Evolutionary conservation across 1,284 basidiomycete genomes (phyloP).

Genomic region (Malassezia furfur): DNA sequence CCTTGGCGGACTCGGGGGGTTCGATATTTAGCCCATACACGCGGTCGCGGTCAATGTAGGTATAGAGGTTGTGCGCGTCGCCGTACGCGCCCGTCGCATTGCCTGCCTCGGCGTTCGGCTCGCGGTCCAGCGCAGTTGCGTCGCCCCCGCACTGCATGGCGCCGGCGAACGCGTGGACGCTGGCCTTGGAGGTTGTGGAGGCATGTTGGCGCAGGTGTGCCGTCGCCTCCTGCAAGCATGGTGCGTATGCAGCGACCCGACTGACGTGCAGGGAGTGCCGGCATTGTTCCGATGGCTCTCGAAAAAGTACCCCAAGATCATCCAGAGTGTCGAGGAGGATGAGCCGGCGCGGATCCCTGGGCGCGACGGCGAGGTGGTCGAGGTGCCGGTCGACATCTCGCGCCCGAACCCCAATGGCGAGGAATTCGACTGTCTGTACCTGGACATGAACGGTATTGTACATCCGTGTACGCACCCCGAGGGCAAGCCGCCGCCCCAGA

Average conservation of each 20-base stretch:
- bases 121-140: slow-evolving; percentile 5
- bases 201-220: not conserved
- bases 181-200: not conserved
- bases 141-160: slow-evolving; percentile 13
- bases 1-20: slow-evolving; percentile 35
- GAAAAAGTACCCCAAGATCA: slow-evolving; percentile 49
- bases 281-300: slow-evolving; percentile 49
- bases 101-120: not conserved
- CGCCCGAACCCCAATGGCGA: slow-evolving; percentile 85
- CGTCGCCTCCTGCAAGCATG: not conserved
- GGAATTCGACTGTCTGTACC: slow-evolving; percentile 92
- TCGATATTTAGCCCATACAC: slow-evolving; percentile 41
- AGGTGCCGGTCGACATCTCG: slow-evolving; percentile 72
- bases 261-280: slow-evolving; percentile 35
- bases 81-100: not conserved
- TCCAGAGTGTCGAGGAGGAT: slow-evolving; percentile 45
- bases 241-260: not conserved
- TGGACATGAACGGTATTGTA: slow-evolving; percentile 57
- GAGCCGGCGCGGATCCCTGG: slow-evolving; percentile 33
- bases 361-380: slow-evolving; percentile 58
- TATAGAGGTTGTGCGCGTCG: slow-evolving; percentile 25
- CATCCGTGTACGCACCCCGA: slow-evolving; percentile 99
- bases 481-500: slow-evolving; percentile 79
- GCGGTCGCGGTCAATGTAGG: slow-evolving; percentile 34
- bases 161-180: too few species aligned